Evolutionary conservation across 2,329 filamentous ascomycete species (phyloP).

Genomic region (Claviceps digitariae): DNA sequence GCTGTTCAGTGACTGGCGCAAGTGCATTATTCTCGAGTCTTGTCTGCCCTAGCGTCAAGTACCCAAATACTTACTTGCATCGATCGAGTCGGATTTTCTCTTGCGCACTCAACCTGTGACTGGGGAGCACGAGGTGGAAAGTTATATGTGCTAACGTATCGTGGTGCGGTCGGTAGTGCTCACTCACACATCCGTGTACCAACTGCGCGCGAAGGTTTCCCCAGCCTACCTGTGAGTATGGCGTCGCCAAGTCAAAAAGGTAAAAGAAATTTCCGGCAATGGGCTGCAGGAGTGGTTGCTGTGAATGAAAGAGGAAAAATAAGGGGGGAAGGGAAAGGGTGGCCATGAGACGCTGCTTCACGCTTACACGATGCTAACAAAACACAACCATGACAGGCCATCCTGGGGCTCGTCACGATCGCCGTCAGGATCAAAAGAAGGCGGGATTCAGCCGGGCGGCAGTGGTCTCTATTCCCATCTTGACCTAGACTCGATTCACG

Average conservation of each 20-base stretch:
- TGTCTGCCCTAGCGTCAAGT: not conserved
- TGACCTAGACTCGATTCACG: constrained; percentile 20
- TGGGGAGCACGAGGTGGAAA: not conserved
- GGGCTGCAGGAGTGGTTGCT: not conserved
- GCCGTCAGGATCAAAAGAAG: constrained; percentile 9
- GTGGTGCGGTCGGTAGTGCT: constrained; percentile 26
- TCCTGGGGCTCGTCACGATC: not conserved
- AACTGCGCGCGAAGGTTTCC: constrained; percentile 40
- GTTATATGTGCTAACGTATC: not conserved
- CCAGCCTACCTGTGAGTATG: constrained; percentile 36
- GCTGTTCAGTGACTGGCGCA: not conserved
- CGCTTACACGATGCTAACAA: not conserved
- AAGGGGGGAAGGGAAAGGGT: too few species aligned
- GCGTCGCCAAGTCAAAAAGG: constrained; percentile 12
- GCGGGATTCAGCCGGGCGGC: constrained; percentile 3
- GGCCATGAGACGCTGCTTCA: not conserved
- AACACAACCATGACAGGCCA: not conserved
- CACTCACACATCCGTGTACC: constrained; percentile 38
- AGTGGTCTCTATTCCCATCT: constrained; percentile 22
- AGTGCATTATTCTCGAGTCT: not conserved
- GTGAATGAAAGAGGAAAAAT: not conserved
- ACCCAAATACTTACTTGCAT: not conserved
- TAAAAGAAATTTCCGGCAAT: not conserved
- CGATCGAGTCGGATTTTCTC: not conserved
- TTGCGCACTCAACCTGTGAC: not conserved